These are phyloP conservation scores for Trametes punicea DNA, from an alignment of 768 basidiomycete species.

Conservation along the genomic window DNA sequence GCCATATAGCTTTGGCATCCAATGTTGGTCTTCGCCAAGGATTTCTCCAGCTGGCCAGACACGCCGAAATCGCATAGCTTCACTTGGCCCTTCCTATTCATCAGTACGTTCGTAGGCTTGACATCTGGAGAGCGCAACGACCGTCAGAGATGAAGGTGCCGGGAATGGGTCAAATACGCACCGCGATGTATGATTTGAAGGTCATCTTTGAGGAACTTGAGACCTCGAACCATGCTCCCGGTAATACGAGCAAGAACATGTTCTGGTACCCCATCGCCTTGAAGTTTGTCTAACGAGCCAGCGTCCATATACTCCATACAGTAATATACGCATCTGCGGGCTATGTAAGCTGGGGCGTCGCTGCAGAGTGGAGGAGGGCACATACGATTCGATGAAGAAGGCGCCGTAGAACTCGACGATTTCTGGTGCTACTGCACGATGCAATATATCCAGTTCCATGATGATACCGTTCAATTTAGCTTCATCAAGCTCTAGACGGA, in stretches of 20 bases:
- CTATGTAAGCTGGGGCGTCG: not conserved
- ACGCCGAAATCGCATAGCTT: conserved; percentile 99
- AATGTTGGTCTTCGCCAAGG: conserved; percentile 95
- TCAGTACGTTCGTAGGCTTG: conserved; percentile 91
- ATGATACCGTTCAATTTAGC: conserved; percentile 93
- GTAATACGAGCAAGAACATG: conserved; percentile 82
- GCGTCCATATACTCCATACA: conserved; percentile 99
- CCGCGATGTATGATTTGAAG: conserved; percentile 82
- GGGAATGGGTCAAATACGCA: conserved; percentile 27
- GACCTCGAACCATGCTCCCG: conserved; percentile 77
- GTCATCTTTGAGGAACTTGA: conserved; percentile 94
- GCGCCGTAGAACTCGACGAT: conserved; percentile 99
- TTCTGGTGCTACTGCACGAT: conserved; percentile 84
- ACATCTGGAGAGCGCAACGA: conserved; percentile 57
- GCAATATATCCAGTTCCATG: conserved; percentile 98
- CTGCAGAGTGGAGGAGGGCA: not conserved
- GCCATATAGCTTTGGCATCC: conserved; percentile 99
- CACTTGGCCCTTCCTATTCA: conserved; percentile 83
- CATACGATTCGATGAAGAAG: conserved; percentile 95
- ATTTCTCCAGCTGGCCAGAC: conserved; percentile 94
- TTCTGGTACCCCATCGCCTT: conserved; percentile 54
- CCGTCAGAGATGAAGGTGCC: not conserved
- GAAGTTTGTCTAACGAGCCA: conserved; percentile 87
- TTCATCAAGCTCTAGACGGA: conserved; percentile 91
- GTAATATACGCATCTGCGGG: conserved; percentile 75